Evolutionary conservation across 2,329 filamentous ascomycete genomes (phyloP).

Genomic region (Penicillium italicum): DNA sequence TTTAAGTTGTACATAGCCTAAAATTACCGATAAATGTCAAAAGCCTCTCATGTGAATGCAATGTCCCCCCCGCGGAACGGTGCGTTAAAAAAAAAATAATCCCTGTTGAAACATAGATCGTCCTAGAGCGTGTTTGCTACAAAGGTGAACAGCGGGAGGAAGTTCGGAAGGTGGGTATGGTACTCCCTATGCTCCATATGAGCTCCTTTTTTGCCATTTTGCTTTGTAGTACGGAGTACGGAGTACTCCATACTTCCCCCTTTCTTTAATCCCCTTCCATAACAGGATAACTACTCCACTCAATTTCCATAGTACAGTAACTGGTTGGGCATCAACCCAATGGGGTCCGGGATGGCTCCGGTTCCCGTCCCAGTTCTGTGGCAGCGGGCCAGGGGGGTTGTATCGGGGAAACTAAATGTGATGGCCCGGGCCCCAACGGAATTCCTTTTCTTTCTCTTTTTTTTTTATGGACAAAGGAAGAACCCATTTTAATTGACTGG

Average conservation of each 20-base stretch:
- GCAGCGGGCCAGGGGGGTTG: constrained; percentile 2
- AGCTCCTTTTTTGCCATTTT: background rate
- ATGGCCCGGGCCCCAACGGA: background rate
- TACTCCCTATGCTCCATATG: background rate
- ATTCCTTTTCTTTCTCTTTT: background rate
- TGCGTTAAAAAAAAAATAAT: constrained; percentile 8
- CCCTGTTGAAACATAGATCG: constrained; percentile 22
- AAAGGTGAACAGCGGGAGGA: constrained; percentile 1
- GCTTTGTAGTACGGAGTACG: too few species aligned
- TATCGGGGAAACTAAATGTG: background rate
- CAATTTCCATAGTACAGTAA: background rate
- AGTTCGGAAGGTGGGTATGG: constrained; percentile 4
- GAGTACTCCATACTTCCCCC: too few species aligned
- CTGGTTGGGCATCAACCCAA: constrained; percentile 3
- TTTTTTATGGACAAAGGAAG: too few species aligned
- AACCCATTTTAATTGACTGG: too few species aligned
- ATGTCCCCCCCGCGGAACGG: constrained; percentile 18
- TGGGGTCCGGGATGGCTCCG: background rate
- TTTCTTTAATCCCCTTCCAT: background rate
- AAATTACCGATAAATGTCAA: background rate
- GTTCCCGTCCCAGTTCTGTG: constrained; percentile 7
- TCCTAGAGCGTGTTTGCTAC: constrained; percentile 8
- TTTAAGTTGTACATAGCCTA: too few species aligned
- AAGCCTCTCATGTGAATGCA: background rate
- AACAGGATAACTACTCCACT: background rate